Evolutionary conservation across 768 basidiomycete genomes (phyloP).

Genomic region (Atractiella rhizophila): DNA sequence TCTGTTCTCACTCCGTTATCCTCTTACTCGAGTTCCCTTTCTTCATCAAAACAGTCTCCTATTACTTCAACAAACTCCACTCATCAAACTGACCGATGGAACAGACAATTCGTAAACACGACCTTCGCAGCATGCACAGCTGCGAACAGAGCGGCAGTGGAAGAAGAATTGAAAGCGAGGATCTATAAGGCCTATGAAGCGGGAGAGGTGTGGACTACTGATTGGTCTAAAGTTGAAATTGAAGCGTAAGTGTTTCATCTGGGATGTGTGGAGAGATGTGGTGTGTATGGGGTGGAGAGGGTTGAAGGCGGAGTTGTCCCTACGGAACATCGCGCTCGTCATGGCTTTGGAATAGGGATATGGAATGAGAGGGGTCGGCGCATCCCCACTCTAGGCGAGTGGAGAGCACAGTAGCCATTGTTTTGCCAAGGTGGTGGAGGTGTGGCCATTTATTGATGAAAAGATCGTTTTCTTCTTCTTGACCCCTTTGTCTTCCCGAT

Average conservation of each 20-base stretch:
- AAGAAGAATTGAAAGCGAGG: slow-evolving; percentile 83
- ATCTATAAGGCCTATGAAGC: slow-evolving; percentile 74
- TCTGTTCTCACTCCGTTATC: too few species aligned
- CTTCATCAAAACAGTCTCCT: too few species aligned
- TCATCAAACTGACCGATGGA: too few species aligned
- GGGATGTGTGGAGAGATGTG: slow-evolving; percentile 22
- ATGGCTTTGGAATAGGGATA: slow-evolving; percentile 13
- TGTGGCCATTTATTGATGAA: too few species aligned
- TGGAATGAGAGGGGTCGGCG: slow-evolving; percentile 8
- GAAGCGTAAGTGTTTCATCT: slow-evolving; percentile 50
- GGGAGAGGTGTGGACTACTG: slow-evolving; percentile 69
- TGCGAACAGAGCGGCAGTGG: slow-evolving; percentile 59
- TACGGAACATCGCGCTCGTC: background rate
- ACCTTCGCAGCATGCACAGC: slow-evolving; percentile 80
- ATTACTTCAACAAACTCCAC: too few species aligned
- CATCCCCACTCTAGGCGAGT: background rate
- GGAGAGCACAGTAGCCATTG: background rate
- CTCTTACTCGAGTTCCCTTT: too few species aligned
- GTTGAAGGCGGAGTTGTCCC: slow-evolving; percentile 20
- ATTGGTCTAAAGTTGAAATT: slow-evolving; percentile 71
- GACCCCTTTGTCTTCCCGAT: too few species aligned
- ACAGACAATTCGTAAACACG: slow-evolving; percentile 80
- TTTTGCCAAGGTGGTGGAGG: too few species aligned
- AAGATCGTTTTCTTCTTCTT: too few species aligned
- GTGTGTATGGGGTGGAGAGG: slow-evolving; percentile 29